Evolutionary conservation across 495 filamentous ascomycete genomes (phyloP).

Genomic region (Xylaria longipes): DNA sequence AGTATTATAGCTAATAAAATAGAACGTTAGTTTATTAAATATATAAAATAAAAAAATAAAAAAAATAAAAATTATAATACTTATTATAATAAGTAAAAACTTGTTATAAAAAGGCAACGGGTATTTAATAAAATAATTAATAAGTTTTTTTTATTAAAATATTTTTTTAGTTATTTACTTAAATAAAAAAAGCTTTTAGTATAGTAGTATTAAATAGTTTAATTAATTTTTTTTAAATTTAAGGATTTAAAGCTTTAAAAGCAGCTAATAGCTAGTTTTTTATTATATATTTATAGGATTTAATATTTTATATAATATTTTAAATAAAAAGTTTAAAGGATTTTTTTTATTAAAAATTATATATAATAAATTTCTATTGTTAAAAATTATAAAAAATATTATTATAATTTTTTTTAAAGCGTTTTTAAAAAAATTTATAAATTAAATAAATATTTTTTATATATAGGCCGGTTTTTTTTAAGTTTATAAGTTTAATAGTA

Average conservation of each 20-base stretch:
- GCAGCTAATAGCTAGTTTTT: background rate
- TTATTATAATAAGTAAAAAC: slow-evolving; percentile 1
- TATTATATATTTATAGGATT: slow-evolving; percentile 4
- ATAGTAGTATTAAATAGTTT: background rate
- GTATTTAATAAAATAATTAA: slow-evolving; percentile 9
- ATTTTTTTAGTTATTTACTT: slow-evolving; percentile 9
- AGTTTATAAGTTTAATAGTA: too few relatives aligned
- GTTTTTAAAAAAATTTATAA: too few relatives aligned
- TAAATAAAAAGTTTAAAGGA: slow-evolving; percentile 3
- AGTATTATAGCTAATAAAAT: background rate
- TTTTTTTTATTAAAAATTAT: background rate
- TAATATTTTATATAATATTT: slow-evolving; percentile 7
- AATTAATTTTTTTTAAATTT: slow-evolving; percentile 3
- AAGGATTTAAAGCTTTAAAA: slow-evolving; percentile 1
- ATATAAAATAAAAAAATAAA: slow-evolving; percentile 8
- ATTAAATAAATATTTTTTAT: too few relatives aligned
- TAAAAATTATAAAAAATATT: too few relatives aligned
- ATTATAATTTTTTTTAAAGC: too few relatives aligned
- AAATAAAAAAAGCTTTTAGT: slow-evolving; percentile 1
- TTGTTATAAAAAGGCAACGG: background rate
- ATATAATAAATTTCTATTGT: too few relatives aligned
- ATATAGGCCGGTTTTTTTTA: too few relatives aligned
- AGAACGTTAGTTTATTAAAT: background rate
- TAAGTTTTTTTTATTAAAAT: background rate
- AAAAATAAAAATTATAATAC: background rate